Base-by-base conservation (phyloP, 768 basidiomycete species). In the Dentipellis fragilis region DNA sequence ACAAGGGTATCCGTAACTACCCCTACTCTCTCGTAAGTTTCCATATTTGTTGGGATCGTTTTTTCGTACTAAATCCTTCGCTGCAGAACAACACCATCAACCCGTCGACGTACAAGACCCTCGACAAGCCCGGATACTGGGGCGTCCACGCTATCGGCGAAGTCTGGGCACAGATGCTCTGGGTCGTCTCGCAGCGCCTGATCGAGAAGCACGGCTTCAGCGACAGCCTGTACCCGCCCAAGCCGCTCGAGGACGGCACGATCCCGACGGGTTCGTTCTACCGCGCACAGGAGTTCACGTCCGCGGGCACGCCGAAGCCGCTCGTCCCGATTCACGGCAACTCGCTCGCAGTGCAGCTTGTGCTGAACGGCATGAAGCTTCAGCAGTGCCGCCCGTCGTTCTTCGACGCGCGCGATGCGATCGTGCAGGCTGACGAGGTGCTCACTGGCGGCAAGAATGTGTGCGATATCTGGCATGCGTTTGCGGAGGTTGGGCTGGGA, bases 91-190 rank as follows among this genome's bases (percentile, higher is more conserved):
- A 73, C 36, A 75, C 77, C 21, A 63, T 89, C 69, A 98, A 97
- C 74, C 95, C 93, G 0, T 89, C 89, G 53, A 87, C 83, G 0
- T 97, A 97, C 79, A 88, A 92, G 81, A 93, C 86, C 2, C 85
- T 99, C 19, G 91, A 98, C 75, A 87, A 87, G 70, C 84, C 85
- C 2, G 90, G 90, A 16, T 94, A 94, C 76, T 95, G 90, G 85
- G 90, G 92, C 37, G 93, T 94, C 9, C 87, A 89, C 63, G 87
- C 87, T 19, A 85, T 93, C 58, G 93, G 93, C 46, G 93, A 95
- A 71, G 94, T 98, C 53, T 97, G 94, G 93, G 94, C 93, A 4
- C 72, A 93, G 74, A 85, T 91, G 22, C 84, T 93, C 53, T 93
- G 87, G 87, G 77, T 91, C 62, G 76, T 88, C 49, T 77, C 80